Conservation (phyloP, 1,284 basidiomycete genomes). For the Trametes versicolor region DNA sequence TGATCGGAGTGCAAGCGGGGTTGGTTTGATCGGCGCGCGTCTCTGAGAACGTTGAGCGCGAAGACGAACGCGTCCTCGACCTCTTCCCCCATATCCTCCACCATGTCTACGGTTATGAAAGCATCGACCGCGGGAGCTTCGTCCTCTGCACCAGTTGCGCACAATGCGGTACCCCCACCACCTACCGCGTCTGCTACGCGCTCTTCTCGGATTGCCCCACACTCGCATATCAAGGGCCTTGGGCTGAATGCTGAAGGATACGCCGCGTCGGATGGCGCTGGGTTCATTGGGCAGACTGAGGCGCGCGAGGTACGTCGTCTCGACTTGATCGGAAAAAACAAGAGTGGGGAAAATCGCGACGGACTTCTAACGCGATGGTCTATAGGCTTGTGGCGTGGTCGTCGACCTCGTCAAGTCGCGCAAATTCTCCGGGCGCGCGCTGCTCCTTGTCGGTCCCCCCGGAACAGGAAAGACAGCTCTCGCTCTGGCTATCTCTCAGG, state of each 20-base stretch:
- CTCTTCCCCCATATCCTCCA: constrained; percentile 7
- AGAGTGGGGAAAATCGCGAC: constrained; percentile 10
- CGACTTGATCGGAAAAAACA: neutral
- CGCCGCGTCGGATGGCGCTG: constrained; percentile 79
- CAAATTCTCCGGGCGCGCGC: constrained; percentile 92
- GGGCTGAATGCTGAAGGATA: constrained; percentile 89
- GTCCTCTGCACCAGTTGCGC: constrained; percentile 67
- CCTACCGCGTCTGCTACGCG: constrained; percentile 67
- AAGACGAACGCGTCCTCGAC: constrained; percentile 13
- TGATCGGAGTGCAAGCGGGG: constrained; percentile 10
- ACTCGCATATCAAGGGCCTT: constrained; percentile 96
- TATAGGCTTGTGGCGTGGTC: constrained; percentile 90
- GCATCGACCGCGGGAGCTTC: constrained; percentile 43
- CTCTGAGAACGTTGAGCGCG: constrained; percentile 12
- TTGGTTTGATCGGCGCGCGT: neutral
- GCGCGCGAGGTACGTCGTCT: constrained; percentile 83
- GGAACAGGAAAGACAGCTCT: constrained; percentile 97
- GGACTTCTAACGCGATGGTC: constrained; percentile 7
- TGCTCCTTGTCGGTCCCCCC: constrained; percentile 89
- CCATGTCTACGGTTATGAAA: constrained; percentile 38
- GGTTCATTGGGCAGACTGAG: constrained; percentile 91
- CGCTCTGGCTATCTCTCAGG: constrained; percentile 93
- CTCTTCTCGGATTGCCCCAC: constrained; percentile 89
- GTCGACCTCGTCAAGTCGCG: constrained; percentile 92
- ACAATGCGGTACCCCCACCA: constrained; percentile 77